phyloP scores from a whole-genome alignment of 805 yeast genomes.

The Schizosaccharomyces japonicus region DNA sequence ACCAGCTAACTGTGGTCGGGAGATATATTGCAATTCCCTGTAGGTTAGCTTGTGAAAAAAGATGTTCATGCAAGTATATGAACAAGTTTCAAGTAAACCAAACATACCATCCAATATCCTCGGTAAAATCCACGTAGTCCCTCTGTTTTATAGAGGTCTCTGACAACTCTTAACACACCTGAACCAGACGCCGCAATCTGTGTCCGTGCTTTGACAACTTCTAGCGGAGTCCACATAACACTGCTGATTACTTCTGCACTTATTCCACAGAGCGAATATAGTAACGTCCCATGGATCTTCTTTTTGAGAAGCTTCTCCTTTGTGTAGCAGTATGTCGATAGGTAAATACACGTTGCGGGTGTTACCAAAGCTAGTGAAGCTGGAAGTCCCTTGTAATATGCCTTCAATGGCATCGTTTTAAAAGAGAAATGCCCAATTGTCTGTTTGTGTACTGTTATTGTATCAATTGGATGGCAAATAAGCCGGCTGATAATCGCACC shows the following conservation, averaged over 20 bases:
- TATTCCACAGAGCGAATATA: conserved; percentile 18
- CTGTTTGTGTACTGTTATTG: conserved; percentile 21
- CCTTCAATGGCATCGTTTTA: conserved; percentile 14
- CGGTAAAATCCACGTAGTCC: conserved; percentile 62
- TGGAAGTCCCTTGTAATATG: conserved; percentile 20
- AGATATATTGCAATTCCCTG: conserved; percentile 18
- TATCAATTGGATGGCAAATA: conserved; percentile 22
- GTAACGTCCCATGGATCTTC: conserved; percentile 16
- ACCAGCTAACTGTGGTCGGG: conserved; percentile 20
- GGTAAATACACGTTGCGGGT: conserved; percentile 21
- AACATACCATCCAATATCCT: conserved; percentile 28
- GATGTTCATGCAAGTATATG: not conserved
- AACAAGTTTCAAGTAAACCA: not conserved
- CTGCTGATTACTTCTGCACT: conserved; percentile 20
- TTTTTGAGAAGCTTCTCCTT: conserved; percentile 18
- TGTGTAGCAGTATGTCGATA: conserved; percentile 20
- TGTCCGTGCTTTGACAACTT: conserved; percentile 23
- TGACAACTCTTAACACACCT: conserved; percentile 10
- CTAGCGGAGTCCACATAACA: conserved; percentile 23
- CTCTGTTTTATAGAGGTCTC: conserved; percentile 28
- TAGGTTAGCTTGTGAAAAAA: not conserved
- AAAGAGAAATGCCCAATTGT: conserved; percentile 13
- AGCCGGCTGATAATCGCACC: conserved; percentile 18
- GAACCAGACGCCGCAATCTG: conserved; percentile 15
- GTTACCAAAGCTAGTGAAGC: conserved; percentile 20